These are phyloP conservation scores for Cyberlindnera meyerae DNA, from an alignment of 805 yeast species.

Conservation along the genomic window DNA sequence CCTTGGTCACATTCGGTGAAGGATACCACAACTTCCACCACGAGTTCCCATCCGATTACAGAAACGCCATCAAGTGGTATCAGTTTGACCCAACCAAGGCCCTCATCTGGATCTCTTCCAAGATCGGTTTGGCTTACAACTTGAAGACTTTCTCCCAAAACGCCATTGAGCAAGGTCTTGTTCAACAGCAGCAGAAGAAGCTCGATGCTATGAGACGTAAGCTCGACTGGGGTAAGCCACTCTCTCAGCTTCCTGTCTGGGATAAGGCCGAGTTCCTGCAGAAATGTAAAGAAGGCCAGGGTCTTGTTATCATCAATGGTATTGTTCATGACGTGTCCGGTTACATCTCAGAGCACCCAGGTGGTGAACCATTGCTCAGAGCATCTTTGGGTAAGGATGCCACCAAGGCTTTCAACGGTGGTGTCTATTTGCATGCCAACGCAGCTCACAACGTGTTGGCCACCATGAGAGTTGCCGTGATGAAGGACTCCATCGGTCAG, in stretches of 20 bases:
- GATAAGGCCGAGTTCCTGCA: constrained; percentile 52
- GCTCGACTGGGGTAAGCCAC: constrained; percentile 72
- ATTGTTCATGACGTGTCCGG: constrained; percentile 71
- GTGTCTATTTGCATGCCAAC: constrained; percentile 79
- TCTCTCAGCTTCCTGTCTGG: constrained; percentile 70
- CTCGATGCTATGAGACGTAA: constrained; percentile 55
- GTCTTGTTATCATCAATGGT: constrained; percentile 69
- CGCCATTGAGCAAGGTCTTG: constrained; percentile 76
- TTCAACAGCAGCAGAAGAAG: constrained; percentile 82
- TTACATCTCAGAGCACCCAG: constrained; percentile 75
- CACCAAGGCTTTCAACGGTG: constrained; percentile 79
- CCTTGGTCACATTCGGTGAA: constrained; percentile 81
- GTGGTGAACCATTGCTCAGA: constrained; percentile 69
- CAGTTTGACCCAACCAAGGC: constrained; percentile 82
- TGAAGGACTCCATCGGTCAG: constrained; percentile 55
- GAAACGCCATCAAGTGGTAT: constrained; percentile 84
- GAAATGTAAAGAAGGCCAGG: constrained; percentile 39
- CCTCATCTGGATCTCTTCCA: constrained; percentile 51
- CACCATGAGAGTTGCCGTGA: constrained; percentile 76
- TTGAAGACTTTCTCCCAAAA: constrained; percentile 73
- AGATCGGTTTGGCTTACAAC: constrained; percentile 62
- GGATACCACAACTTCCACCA: constrained; percentile 90
- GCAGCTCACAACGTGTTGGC: constrained; percentile 83
- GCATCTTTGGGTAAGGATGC: constrained; percentile 80
- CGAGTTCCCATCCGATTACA: constrained; percentile 84